Percentiles rank a stretch among this genome's conserved stretches.
phyloP scores from a whole-genome alignment of 163 green algal genomes.

The Prototheca cutis region DNA sequence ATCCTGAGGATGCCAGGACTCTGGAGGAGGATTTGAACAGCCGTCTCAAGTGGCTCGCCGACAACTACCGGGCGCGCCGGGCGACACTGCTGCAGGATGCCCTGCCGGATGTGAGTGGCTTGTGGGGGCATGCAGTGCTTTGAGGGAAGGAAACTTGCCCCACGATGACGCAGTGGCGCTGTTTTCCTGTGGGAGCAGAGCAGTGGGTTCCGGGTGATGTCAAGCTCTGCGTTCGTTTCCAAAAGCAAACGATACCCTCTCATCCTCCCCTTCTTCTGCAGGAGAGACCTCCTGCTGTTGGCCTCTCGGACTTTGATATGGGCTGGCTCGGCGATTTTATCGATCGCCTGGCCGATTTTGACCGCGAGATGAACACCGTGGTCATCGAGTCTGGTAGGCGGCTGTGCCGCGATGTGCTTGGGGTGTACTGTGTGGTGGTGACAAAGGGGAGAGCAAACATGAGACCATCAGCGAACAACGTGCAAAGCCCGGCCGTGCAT shows the following conservation, averaged over 20 bases:
- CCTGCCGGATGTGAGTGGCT: conserved; percentile 13
- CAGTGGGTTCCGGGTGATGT: too few species aligned
- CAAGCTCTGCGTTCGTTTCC: neutral
- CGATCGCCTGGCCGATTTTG: conserved; percentile 56
- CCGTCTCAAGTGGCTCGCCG: conserved; percentile 9
- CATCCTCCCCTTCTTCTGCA: neutral
- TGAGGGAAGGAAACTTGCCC: too few species aligned
- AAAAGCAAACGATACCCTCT: neutral
- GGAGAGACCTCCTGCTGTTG: too few species aligned
- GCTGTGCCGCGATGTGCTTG: too few species aligned
- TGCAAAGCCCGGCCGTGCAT: neutral
- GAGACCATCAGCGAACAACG: too few species aligned
- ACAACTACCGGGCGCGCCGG: conserved; percentile 9
- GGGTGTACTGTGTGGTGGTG: too few species aligned
- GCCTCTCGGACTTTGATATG: conserved; percentile 29
- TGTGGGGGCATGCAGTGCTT: too few species aligned
- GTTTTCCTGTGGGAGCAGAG: too few species aligned
- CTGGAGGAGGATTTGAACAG: neutral
- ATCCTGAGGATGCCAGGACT: too few species aligned
- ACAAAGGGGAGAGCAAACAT: too few species aligned
- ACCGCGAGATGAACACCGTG: conserved; percentile 53
- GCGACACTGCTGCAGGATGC: conserved; percentile 14
- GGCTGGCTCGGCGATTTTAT: conserved; percentile 40
- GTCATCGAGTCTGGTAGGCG: conserved; percentile 39
- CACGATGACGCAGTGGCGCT: too few species aligned